Evolutionary conservation across 2,329 filamentous ascomycete genomes (phyloP).

Genomic region (Epichloe sylvatica): DNA sequence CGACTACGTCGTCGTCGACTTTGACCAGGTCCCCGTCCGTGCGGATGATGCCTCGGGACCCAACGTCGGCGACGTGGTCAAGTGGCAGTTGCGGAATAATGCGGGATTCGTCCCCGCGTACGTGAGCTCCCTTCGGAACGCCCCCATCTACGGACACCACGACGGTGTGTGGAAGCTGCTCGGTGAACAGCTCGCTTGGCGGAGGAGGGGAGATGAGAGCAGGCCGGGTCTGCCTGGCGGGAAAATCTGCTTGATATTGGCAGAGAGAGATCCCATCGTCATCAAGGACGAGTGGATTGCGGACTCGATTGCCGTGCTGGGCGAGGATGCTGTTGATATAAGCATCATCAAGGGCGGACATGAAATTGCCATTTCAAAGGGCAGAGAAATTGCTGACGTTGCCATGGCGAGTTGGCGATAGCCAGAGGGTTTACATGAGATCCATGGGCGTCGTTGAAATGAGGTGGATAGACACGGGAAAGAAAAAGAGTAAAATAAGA

Average conservation of each 20-base stretch:
- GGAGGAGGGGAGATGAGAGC: conserved; percentile 22
- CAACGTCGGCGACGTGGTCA: conserved; percentile 43
- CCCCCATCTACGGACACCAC: conserved; percentile 50
- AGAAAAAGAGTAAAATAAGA: too few species aligned
- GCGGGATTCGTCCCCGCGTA: conserved; percentile 56
- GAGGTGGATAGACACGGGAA: too few species aligned
- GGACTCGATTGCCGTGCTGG: conserved; percentile 45
- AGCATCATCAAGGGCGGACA: conserved; percentile 50
- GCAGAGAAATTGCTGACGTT: conserved; percentile 38
- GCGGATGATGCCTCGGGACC: conserved; percentile 31
- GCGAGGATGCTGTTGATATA: conserved; percentile 41
- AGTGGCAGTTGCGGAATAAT: conserved; percentile 56
- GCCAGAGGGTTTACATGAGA: neutral
- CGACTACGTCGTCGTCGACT: conserved; percentile 25
- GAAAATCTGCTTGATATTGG: conserved; percentile 52
- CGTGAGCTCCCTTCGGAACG: conserved; percentile 54
- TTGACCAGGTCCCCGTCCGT: conserved; percentile 37
- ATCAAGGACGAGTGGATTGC: conserved; percentile 47
- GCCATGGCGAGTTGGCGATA: conserved; percentile 20
- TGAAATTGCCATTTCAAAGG: conserved; percentile 52
- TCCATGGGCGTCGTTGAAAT: neutral
- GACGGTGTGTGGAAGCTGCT: conserved; percentile 46
- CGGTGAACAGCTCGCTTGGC: conserved; percentile 30
- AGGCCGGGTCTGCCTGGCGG: conserved; percentile 25
- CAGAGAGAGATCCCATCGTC: conserved; percentile 52